Evolutionary conservation across 129 eudicot species (phyloP), one percentile per base, ranked within the genome.

Genomic region (Flaveria ramosissima): DNA sequence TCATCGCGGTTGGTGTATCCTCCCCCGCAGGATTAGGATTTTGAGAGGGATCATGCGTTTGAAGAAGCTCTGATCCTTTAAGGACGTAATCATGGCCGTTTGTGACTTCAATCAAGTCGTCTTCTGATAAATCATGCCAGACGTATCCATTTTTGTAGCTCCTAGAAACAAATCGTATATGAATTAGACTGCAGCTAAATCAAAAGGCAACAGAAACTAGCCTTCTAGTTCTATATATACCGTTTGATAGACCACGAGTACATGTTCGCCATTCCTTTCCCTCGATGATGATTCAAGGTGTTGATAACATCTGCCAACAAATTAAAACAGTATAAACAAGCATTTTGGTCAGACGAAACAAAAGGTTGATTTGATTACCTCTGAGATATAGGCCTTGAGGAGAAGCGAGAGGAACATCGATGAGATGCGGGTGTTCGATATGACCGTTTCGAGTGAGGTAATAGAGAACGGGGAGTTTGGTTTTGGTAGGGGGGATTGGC

Each of bases 381-480:
- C 82, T 84, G 42, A 92, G 87, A 78, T 77, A 84, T 23, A 92
- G 89, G 39, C 88, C 90, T 12, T 78, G 48, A 1, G 68, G 78
- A 64, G 69, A 83, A 70, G 66, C 85, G 68, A 85, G 86, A 17
- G 93, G 85, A 64, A 92, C 91, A 47, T 92, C 87, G 62, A 92
- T 86, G 73, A 92, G 92, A 87, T 92, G 97, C 30, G 97, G 97
- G 77, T 92, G 97, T 16, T 92, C 88, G 26, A 92, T 90, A 60
- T 84, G 89, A 5, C 96, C 86, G 71, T 87, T 86, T 12, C 88
- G 66, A 3, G 89, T 82, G 43, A 92, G 80, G 77, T 92, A 92
- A 80, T 92, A 92, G 24, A 92, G 70, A 23, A 92, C 96, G 3
- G 88, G 74, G 16, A 87, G 85, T 66, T 74, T 85, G 32, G 32